Evolutionary conservation across 768 basidiomycete species (phyloP).

Genomic region (Coprinopsis strossmayeri): DNA sequence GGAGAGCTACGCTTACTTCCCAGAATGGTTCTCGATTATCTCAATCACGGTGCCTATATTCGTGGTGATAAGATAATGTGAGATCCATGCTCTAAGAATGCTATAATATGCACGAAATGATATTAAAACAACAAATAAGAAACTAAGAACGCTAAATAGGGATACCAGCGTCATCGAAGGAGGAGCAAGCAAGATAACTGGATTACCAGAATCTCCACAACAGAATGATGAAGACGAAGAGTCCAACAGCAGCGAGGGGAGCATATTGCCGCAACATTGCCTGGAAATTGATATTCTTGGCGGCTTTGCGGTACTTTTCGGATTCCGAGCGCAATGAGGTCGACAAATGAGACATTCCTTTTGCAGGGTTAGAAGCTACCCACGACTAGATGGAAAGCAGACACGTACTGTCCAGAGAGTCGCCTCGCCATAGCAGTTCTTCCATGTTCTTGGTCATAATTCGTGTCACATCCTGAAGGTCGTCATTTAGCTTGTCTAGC

Average conservation of each 20-base stretch:
- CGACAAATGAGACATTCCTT: conserved; percentile 96
- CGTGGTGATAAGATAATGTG: neutral
- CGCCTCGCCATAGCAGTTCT: conserved; percentile 95
- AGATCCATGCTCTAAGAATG: neutral
- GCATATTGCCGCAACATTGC: conserved; percentile 96
- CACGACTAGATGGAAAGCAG: neutral
- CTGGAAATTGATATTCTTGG: conserved; percentile 88
- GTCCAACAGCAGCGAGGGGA: conserved; percentile 74
- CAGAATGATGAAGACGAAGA: conserved; percentile 72
- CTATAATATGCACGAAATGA: neutral
- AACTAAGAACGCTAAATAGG: no score
- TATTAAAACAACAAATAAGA: neutral
- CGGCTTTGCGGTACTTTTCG: conserved; percentile 94
- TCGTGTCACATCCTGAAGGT: conserved; percentile 94
- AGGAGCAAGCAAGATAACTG: neutral
- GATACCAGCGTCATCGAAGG: no score
- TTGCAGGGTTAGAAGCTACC: conserved; percentile 1
- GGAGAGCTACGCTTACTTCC: neutral
- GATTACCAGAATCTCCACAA: conserved; percentile 68
- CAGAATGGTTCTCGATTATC: neutral
- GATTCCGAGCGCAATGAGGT: conserved; percentile 93
- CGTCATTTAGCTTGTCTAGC: conserved; percentile 88
- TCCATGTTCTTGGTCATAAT: conserved; percentile 99
- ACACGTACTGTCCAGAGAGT: conserved; percentile 85
- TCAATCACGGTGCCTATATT: conserved; percentile 2